Evolutionary conservation across 805 yeast species (phyloP).

Genomic region (Metschnikowia sp.): DNA sequence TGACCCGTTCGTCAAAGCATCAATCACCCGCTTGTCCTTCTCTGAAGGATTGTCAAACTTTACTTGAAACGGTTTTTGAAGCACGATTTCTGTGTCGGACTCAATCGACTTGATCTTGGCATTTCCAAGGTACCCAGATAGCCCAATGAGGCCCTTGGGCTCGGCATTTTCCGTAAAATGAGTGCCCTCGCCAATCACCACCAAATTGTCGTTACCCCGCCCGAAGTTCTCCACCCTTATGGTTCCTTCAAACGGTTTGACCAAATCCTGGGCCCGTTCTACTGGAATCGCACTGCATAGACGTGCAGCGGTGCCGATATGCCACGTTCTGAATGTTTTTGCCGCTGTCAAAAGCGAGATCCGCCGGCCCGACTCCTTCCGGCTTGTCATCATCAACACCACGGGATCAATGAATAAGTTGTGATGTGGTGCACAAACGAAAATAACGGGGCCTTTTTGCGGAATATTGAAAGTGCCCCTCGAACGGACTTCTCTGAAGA

Average conservation of each 20-base stretch:
- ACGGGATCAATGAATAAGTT: constrained; percentile 42
- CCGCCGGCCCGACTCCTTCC: constrained; percentile 27
- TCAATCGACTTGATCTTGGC: constrained; percentile 29
- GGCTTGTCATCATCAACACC: constrained; percentile 36
- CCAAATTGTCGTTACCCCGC: constrained; percentile 15
- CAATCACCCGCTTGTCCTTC: constrained; percentile 14
- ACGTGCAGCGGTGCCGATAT: constrained; percentile 32
- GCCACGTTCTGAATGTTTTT: constrained; percentile 28
- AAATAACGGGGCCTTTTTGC: constrained; percentile 33
- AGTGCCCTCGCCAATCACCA: constrained; percentile 34
- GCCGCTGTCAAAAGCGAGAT: constrained; percentile 38
- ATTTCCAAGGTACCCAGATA: constrained; percentile 34
- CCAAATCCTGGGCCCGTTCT: constrained; percentile 40
- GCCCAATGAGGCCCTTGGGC: constrained; percentile 36
- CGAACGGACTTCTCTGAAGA: constrained; percentile 38
- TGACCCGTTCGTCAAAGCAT: constrained; percentile 26
- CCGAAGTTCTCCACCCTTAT: constrained; percentile 22
- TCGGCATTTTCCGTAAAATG: constrained; percentile 30
- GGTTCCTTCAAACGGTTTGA: constrained; percentile 28
- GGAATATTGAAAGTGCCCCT: constrained; percentile 41
- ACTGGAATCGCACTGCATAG: constrained; percentile 39
- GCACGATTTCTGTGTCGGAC: constrained; percentile 27
- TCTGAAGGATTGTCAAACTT: constrained; percentile 12
- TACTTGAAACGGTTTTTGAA: constrained; percentile 25
- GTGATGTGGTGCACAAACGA: constrained; percentile 44